Conservation (phyloP, 305 asterid species). For the Ilex paraguariensis region DNA sequence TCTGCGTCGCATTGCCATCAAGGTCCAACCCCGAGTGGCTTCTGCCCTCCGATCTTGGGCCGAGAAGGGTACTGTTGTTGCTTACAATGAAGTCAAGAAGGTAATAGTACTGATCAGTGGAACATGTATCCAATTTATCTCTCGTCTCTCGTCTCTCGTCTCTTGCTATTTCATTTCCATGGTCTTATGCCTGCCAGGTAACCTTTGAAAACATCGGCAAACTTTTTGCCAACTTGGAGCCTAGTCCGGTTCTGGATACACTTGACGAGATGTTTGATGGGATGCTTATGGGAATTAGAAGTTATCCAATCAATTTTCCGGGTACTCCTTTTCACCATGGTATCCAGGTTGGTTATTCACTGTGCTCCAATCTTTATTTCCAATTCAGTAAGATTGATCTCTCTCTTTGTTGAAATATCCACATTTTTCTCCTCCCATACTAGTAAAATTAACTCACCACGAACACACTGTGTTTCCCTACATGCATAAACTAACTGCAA, state of each 20-base stretch:
- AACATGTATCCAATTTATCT: too few species aligned
- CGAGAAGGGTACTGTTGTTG: slow-evolving; percentile 28
- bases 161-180: not conserved
- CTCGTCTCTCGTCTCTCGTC: too few species aligned
- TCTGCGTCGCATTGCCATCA: slow-evolving; percentile 35
- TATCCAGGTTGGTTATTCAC: slow-evolving; percentile 25
- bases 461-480: too few species aligned
- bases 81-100: slow-evolving; percentile 35
- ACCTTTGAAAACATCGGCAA: slow-evolving; percentile 40
- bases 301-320: slow-evolving; percentile 40
- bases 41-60: slow-evolving; percentile 43
- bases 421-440: too few species aligned
- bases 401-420: too few species aligned
- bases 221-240: slow-evolving; percentile 44
- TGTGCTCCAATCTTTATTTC: too few species aligned
- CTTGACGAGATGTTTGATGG: slow-evolving; percentile 31
- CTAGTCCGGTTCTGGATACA: slow-evolving; percentile 32
- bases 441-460: too few species aligned
- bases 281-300: slow-evolving; percentile 31
- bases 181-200: slow-evolving; percentile 13
- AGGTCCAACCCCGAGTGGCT: slow-evolving; percentile 44
- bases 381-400: too few species aligned
- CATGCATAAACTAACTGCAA: too few species aligned
- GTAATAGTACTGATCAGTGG: slow-evolving; percentile 6
- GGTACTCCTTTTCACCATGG: slow-evolving; percentile 37